phyloP scores from a whole-genome alignment of 164 flowering plant genomes.

The Annona squamosa region DNA sequence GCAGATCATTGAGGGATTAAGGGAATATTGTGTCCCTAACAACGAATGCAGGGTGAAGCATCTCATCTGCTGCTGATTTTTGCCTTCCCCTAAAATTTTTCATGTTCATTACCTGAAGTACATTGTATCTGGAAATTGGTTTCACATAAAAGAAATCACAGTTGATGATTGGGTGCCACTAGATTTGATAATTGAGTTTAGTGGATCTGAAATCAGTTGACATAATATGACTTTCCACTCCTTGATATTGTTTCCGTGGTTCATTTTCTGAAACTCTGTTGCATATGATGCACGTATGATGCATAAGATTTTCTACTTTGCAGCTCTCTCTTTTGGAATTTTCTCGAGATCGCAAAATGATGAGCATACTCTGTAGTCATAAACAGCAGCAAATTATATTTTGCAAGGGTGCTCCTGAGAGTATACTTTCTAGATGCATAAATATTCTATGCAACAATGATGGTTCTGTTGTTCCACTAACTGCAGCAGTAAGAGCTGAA shows the following conservation, averaged over 20 bases:
- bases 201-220: neutral
- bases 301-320: slow-evolving; percentile 5
- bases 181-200: neutral
- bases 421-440: slow-evolving; percentile 78
- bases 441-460: slow-evolving; percentile 74
- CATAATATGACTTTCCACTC: neutral
- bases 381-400: slow-evolving; percentile 68
- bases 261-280: neutral
- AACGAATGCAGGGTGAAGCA: no score
- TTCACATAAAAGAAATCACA: no score
- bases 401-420: slow-evolving; percentile 99
- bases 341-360: slow-evolving; percentile 97
- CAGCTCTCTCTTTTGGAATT: slow-evolving; percentile 86
- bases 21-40: no score
- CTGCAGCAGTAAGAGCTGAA: slow-evolving; percentile 49
- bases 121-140: no score
- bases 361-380: slow-evolving; percentile 90
- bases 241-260: neutral
- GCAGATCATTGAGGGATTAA: no score
- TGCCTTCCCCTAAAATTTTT: no score
- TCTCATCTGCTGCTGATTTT: no score
- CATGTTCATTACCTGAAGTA: no score
- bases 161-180: no score
- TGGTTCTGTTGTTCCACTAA: slow-evolving; percentile 74
- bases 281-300: neutral